Conservation (phyloP, 176 grass and related monocot species). For the Rhynchospora tenuis region DNA sequence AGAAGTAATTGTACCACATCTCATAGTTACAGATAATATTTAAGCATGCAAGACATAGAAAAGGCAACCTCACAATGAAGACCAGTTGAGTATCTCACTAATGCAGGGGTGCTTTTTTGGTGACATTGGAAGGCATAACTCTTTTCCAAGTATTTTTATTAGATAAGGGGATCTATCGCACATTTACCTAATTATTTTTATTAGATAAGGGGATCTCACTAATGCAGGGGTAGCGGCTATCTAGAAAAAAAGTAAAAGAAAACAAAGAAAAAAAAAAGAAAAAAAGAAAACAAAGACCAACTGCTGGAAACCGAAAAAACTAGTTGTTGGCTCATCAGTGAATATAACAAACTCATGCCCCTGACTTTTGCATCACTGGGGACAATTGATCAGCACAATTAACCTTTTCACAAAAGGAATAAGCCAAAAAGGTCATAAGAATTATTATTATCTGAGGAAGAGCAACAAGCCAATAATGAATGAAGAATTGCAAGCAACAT, state of each 20-base stretch:
- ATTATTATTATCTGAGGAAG: background rate
- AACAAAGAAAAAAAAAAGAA: too few species aligned
- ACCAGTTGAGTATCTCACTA: background rate
- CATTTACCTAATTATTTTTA: constrained; percentile 6
- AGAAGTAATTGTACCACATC: background rate
- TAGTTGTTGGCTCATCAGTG: constrained; percentile 88
- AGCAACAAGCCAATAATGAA: background rate
- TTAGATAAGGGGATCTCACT: too few species aligned
- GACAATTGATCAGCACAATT: constrained; percentile 85
- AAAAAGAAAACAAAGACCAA: too few species aligned
- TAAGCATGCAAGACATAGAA: background rate
- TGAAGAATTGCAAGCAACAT: background rate
- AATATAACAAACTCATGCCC: constrained; percentile 89
- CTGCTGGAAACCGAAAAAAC: too few species aligned
- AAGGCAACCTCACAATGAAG: background rate
- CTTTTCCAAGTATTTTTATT: background rate
- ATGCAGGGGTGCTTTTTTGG: background rate
- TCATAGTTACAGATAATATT: background rate
- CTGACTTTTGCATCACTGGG: constrained; percentile 88
- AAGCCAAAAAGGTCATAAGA: background rate
- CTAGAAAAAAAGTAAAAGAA: too few species aligned
- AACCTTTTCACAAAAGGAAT: constrained; percentile 32
- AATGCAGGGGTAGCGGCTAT: too few species aligned
- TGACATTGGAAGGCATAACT: background rate
- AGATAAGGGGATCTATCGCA: background rate